Conservation (phyloP, 2,329 filamentous ascomycete species). For the Trichocomaceae sp. region DNA sequence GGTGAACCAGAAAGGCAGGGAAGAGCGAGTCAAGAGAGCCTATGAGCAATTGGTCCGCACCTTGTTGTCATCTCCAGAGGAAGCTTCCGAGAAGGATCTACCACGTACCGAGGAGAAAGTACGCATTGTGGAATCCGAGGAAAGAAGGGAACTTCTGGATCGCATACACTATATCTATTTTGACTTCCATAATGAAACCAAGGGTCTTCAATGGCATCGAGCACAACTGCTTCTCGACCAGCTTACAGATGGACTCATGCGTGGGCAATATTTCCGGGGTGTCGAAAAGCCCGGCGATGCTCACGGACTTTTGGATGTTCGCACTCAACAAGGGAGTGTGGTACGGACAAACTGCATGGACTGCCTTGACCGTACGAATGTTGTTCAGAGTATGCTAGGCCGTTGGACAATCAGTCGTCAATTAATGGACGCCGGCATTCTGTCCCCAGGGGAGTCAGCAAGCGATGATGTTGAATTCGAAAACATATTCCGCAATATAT, state of each 20-base stretch:
- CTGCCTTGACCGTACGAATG: slow-evolving; percentile 93
- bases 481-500: slow-evolving; percentile 88
- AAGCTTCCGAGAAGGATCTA: slow-evolving; percentile 58
- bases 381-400: slow-evolving; percentile 94
- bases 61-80: slow-evolving; percentile 62
- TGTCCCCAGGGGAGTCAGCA: slow-evolving; percentile 69
- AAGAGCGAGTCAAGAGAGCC: slow-evolving; percentile 80
- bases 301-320: slow-evolving; percentile 68
- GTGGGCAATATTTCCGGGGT: slow-evolving; percentile 87
- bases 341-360: slow-evolving; percentile 99
- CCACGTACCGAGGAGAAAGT: slow-evolving; percentile 69
- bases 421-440: slow-evolving; percentile 74
- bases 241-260: slow-evolving; percentile 65
- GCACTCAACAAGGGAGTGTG: slow-evolving; percentile 76
- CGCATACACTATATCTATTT: slow-evolving; percentile 95
- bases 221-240: slow-evolving; percentile 80
- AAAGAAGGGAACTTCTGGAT: slow-evolving; percentile 62
- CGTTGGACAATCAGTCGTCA: slow-evolving; percentile 84
- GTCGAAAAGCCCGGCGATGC: slow-evolving; percentile 71
- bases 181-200: slow-evolving; percentile 96
- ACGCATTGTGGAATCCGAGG: slow-evolving; percentile 62
- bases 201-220: slow-evolving; percentile 87
- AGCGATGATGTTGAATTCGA: slow-evolving; percentile 78
- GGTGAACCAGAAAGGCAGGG: slow-evolving; percentile 91
- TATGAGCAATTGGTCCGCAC: slow-evolving; percentile 85